Percentiles rank a stretch among this genome's conserved stretches.
Evolutionary conservation across 1,284 basidiomycete species (phyloP).

Genomic region (Ganoderma sinense): DNA sequence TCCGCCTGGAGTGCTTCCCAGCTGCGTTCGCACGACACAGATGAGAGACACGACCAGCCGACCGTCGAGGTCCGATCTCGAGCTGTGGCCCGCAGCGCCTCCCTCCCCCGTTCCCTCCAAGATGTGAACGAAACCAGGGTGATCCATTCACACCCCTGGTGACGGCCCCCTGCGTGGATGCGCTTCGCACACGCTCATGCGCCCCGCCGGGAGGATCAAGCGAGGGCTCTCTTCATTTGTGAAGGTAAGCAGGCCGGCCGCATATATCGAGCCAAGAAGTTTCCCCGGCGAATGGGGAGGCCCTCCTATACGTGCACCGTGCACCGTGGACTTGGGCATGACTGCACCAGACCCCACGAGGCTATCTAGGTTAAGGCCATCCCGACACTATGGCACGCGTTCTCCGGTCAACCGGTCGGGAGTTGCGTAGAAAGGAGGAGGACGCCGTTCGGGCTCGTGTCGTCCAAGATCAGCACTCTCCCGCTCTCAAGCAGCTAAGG

Average conservation of each 20-base stretch:
- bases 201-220: neutral
- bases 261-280: neutral
- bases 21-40: neutral
- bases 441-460: neutral
- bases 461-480: neutral
- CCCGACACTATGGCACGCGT: neutral
- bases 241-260: neutral
- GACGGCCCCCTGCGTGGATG: neutral
- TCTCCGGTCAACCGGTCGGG: neutral
- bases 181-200: neutral
- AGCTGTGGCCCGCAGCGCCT: neutral
- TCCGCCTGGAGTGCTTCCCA: neutral
- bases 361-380: neutral
- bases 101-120: neutral
- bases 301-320: neutral
- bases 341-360: neutral
- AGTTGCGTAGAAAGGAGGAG: neutral
- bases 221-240: neutral
- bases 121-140: neutral
- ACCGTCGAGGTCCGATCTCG: neutral
- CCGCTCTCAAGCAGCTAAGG: neutral
- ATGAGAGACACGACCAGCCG: neutral
- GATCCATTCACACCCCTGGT: neutral
- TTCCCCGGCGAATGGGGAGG: neutral
- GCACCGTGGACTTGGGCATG: neutral